phyloP scores from a whole-genome alignment of 441 rosid genomes.

The Eutrema salsugineum region DNA sequence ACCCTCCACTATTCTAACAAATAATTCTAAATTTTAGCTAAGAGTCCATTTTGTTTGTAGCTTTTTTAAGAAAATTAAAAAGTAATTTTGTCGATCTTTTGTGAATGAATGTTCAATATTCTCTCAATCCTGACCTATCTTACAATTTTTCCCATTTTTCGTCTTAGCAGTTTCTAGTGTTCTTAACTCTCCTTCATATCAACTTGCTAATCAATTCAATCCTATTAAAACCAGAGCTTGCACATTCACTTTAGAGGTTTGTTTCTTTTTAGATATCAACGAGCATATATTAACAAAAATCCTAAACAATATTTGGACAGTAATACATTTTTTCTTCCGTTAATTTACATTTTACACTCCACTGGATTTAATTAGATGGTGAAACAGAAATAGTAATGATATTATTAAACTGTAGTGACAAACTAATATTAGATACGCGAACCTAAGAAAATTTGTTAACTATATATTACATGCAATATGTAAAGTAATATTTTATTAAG shows the following conservation, averaged over 20 bases:
- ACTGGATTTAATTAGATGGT: not conserved
- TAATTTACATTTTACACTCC: too few relatives aligned
- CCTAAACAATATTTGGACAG: not conserved
- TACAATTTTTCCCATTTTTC: not conserved
- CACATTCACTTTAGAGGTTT: not conserved
- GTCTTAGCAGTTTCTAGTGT: not conserved
- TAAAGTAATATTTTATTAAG: not conserved
- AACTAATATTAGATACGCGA: not conserved
- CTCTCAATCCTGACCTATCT: not conserved
- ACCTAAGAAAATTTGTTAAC: not conserved
- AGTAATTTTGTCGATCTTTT: not conserved
- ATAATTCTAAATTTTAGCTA: not conserved
- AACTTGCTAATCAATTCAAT: conserved; percentile 3
- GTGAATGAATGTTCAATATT: conserved; percentile 5
- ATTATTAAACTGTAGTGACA: not conserved
- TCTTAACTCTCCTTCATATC: too few relatives aligned
- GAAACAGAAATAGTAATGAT: not conserved
- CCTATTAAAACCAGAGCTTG: not conserved
- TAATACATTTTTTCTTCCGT: not conserved
- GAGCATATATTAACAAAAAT: not conserved
- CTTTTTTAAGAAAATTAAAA: not conserved
- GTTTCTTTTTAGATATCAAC: not conserved
- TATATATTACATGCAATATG: conserved; percentile 1
- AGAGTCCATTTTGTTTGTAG: conserved; percentile 7
- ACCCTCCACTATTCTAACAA: conserved; percentile 18